A percentile compares a stretch with the other conserved stretches of the same genome.
These are phyloP conservation scores for Taphrina pruni DNA, from an alignment of 1,139 yeast genomes.

Conservation along the genomic window DNA sequence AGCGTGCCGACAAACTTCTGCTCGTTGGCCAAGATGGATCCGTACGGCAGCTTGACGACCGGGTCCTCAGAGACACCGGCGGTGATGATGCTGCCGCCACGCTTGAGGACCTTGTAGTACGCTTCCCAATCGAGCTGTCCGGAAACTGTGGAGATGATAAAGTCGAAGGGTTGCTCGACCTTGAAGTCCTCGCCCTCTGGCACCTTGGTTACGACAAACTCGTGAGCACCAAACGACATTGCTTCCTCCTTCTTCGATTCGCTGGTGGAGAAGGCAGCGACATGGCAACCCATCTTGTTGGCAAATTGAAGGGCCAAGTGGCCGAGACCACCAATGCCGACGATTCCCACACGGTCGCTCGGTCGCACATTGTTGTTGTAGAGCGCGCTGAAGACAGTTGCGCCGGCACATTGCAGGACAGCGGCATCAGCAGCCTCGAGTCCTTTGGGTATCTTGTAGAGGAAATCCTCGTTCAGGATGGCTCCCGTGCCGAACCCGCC, in stretches of 20 bases:
- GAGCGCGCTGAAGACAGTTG: slow-evolving; percentile 54
- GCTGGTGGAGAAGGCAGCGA: slow-evolving; percentile 54
- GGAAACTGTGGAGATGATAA: slow-evolving; percentile 38
- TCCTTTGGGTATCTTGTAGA: slow-evolving; percentile 60
- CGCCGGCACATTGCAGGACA: slow-evolving; percentile 55
- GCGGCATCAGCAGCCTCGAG: slow-evolving; percentile 55
- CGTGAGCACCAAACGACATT: slow-evolving; percentile 53
- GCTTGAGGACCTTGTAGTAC: slow-evolving; percentile 33
- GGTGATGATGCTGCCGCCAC: slow-evolving; percentile 21
- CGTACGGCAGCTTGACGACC: slow-evolving; percentile 27
- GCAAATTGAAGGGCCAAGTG: slow-evolving; percentile 55
- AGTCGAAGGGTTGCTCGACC: slow-evolving; percentile 37
- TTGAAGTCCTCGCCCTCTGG: slow-evolving; percentile 45
- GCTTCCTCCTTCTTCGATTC: slow-evolving; percentile 53
- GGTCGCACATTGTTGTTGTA: slow-evolving; percentile 51
- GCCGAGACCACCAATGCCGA: slow-evolving; percentile 58
- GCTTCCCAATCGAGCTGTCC: slow-evolving; percentile 37
- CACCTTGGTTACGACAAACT: slow-evolving; percentile 51
- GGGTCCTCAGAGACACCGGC: slow-evolving; percentile 30
- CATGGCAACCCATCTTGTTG: slow-evolving; percentile 55
- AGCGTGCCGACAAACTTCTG: slow-evolving; percentile 30
- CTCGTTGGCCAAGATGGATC: slow-evolving; percentile 25
- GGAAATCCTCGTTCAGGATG: slow-evolving; percentile 53
- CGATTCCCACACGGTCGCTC: slow-evolving; percentile 53
- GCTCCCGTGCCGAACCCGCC: slow-evolving; percentile 38